phyloP scores from a whole-genome alignment of 1,284 basidiomycete species.

The Schizophyllum amplum region DNA sequence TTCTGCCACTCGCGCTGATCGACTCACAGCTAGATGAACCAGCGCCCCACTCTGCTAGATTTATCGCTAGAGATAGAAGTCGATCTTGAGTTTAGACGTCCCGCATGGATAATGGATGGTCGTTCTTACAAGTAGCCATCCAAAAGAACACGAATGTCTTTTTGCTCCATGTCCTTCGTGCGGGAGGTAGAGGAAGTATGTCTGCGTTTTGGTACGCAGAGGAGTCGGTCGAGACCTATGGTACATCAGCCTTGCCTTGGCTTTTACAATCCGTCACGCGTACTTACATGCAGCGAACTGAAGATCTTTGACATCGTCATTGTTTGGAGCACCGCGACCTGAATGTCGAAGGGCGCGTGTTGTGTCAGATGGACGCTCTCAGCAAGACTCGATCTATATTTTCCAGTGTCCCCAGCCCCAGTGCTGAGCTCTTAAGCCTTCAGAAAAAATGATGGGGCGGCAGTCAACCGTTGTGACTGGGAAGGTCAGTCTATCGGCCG shows the following conservation, averaged over 20 bases:
- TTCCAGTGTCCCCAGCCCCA: not conserved
- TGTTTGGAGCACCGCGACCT: too few species aligned
- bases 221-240: slow-evolving; percentile 16
- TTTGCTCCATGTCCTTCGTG: slow-evolving; percentile 20
- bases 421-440: not conserved
- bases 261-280: not conserved
- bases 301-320: not conserved
- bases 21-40: slow-evolving; percentile 20
- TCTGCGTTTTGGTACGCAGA: slow-evolving; percentile 22
- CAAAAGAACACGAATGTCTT: slow-evolving; percentile 23
- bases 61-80: slow-evolving; percentile 16
- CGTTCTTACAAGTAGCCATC: slow-evolving; percentile 19
- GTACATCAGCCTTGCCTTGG: not conserved
- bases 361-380: not conserved
- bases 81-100: not conserved
- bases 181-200: slow-evolving; percentile 19
- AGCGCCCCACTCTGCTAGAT: slow-evolving; percentile 25
- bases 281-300: not conserved
- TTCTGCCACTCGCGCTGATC: not conserved
- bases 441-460: not conserved
- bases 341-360: too few species aligned
- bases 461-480: not conserved
- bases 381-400: not conserved
- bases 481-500: not conserved
- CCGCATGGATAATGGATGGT: not conserved